Base-by-base conservation (phyloP, 768 basidiomycete genomes). In the Collybiopsis confluens region DNA sequence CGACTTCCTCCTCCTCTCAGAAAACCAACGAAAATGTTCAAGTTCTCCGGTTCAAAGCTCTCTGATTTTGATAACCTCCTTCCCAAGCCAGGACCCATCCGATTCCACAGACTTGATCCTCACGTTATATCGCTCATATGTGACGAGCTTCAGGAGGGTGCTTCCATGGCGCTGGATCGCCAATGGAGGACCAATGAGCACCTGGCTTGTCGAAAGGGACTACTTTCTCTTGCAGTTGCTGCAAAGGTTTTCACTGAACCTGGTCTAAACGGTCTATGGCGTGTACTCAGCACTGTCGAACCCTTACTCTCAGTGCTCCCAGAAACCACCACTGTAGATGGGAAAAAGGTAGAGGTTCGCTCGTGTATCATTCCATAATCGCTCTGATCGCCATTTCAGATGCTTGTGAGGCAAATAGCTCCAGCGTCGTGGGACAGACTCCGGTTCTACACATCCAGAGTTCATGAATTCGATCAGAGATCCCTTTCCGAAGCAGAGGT, bases 191-290 rank as follows among this genome's bases (percentile, higher is more conserved):
- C 35, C 11, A 38, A 15, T 4, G 21, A 35, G 4, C 35, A 48
- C 24, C 47, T 48, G 30, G 47, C 47, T 48, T 33, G 21, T 37
- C 47, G 47, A 23, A 33, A 48, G 35, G 47, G 47, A 10, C 47
- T 48, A 0, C 33, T 48, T 13, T 37, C 35, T 37, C 35, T 48
- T 48, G 47, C 30, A 15, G 18, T 48, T 16, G 21, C 47, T 33
- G 30, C 47, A 21, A 48, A 48, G 24, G 47, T 35, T 35, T 48
- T 48, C 23, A n/a, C 37, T 10, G 47, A 48, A 18, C 47, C 47
- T 30, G 47, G 33, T 48, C 47, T 48, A n/a, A 37, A 48, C 35
- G 47, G 23, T 35, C 35, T 48, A 35, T 48, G 47, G 47, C 47
- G 33, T 36, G 35, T 20, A 21, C 10, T 48, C 11, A 48, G 35